Evolutionary conservation across 1,284 basidiomycete species (phyloP).

Genomic region (Anthracocystis setariae): DNA sequence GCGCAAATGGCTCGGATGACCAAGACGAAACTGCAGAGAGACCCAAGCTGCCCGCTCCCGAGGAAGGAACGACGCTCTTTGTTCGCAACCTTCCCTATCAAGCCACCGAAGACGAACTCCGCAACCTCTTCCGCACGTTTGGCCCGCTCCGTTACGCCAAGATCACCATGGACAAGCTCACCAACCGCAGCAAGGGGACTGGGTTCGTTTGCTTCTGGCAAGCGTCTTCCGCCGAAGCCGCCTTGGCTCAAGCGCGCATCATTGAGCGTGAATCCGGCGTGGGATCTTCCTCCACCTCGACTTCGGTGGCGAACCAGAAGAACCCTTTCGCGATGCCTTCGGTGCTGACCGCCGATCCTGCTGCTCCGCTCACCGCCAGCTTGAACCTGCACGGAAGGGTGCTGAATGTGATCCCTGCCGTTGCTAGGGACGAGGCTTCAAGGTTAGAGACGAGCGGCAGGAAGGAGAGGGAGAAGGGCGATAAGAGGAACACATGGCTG

Average conservation of each 20-base stretch:
- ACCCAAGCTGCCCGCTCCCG: constrained; percentile 56
- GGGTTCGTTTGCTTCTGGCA: constrained; percentile 99
- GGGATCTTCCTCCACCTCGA: constrained; percentile 12
- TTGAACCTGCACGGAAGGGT: constrained; percentile 92
- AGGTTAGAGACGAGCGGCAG: constrained; percentile 87
- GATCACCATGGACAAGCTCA: constrained; percentile 85
- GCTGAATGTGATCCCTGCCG: constrained; percentile 87
- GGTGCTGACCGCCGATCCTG: constrained; percentile 85
- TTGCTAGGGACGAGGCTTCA: constrained; percentile 86
- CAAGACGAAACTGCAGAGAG: constrained; percentile 51
- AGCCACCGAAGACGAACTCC: constrained; percentile 70
- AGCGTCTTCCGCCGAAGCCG: constrained; percentile 85
- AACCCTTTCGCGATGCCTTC: constrained; percentile 65
- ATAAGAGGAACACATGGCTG: constrained; percentile 95
- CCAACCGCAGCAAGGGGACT: constrained; percentile 88
- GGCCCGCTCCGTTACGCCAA: constrained; percentile 93
- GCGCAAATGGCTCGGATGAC: constrained; percentile 61
- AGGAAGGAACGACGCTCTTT: constrained; percentile 85
- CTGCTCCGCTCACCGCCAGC: constrained; percentile 81
- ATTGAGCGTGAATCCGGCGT: constrained; percentile 58
- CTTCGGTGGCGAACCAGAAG: constrained; percentile 27
- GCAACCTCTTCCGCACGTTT: constrained; percentile 72
- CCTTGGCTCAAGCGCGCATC: constrained; percentile 77
- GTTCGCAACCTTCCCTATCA: constrained; percentile 92
- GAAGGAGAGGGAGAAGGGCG: constrained; percentile 81